Evolutionary conservation across 106 monocot genomes (phyloP).

Genomic region (Iris macrosiphon): DNA sequence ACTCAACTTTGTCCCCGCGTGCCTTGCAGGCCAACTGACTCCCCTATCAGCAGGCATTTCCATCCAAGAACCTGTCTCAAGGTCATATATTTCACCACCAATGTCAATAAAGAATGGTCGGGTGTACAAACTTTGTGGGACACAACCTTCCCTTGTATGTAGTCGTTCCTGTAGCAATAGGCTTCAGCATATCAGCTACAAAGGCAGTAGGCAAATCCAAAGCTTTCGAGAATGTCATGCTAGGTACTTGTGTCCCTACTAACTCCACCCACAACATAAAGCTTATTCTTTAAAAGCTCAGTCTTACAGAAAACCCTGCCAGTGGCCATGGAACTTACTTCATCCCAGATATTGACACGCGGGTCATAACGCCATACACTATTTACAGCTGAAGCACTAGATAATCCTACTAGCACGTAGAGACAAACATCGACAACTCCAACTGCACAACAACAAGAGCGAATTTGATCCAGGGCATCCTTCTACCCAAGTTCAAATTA

Average conservation of each 20-base stretch:
- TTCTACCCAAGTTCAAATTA: constrained; percentile 32
- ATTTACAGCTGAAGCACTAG: constrained; percentile 32
- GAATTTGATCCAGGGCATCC: constrained; percentile 20
- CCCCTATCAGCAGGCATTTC: constrained; percentile 80
- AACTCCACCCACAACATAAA: constrained; percentile 77
- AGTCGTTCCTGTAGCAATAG: constrained; percentile 45
- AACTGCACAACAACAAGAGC: constrained; percentile 54
- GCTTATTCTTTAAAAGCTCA: constrained; percentile 41
- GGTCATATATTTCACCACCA: constrained; percentile 78
- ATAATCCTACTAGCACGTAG: constrained; percentile 70
- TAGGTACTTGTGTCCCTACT: constrained; percentile 30
- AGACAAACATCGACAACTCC: constrained; percentile 65
- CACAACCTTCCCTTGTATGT: constrained; percentile 46
- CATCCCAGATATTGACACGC: constrained; percentile 41
- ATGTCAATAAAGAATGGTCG: constrained; percentile 75
- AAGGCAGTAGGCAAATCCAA: constrained; percentile 23
- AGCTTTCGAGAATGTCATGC: constrained; percentile 55
- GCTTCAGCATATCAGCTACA: not conserved
- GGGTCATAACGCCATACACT: constrained; percentile 72
- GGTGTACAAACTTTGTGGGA: constrained; percentile 68
- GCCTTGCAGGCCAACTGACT: constrained; percentile 70
- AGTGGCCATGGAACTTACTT: constrained; percentile 51
- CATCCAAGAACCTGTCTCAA: constrained; percentile 40
- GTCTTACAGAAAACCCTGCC: constrained; percentile 76
- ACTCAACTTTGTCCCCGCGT: constrained; percentile 72